Evolutionary conservation across 371 early-diverging fungal species (phyloP).

Genomic region (Nematocida sp.): DNA sequence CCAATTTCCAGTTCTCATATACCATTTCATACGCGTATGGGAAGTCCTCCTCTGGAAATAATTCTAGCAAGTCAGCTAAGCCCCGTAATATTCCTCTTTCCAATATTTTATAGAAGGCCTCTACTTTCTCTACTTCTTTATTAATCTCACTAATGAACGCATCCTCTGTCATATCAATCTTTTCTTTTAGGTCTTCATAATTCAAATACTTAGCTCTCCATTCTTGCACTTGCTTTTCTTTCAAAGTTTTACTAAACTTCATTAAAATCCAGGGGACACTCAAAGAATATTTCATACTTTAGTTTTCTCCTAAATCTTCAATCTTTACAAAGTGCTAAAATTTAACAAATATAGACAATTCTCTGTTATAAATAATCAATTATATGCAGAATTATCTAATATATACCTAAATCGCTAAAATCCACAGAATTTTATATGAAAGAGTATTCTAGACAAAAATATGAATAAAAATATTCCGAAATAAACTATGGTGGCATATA

Average conservation of each 20-base stretch:
- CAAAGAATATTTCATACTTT: conserved; percentile 33
- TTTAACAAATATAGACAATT: too few species aligned
- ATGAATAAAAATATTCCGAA: too few species aligned
- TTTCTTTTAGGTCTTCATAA: conserved; percentile 59
- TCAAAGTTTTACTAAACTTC: conserved; percentile 67
- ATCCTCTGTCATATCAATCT: conserved; percentile 17
- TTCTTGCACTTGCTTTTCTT: conserved; percentile 66
- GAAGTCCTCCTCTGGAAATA: conserved; percentile 47
- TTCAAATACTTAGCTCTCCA: conserved; percentile 68
- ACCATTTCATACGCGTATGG: conserved; percentile 30
- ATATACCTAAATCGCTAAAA: too few species aligned
- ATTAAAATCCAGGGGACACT: conserved; percentile 54
- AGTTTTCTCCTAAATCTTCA: background rate
- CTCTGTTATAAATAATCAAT: too few species aligned
- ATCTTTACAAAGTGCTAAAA: too few species aligned
- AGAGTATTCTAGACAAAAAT: too few species aligned
- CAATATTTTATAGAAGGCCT: conserved; percentile 61
- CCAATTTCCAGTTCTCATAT: conserved; percentile 9
- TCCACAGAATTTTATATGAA: too few species aligned
- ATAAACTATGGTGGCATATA: too few species aligned
- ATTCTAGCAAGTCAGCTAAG: conserved; percentile 43
- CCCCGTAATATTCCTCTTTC: conserved; percentile 65
- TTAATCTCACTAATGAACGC: conserved; percentile 49
- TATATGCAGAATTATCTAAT: too few species aligned
- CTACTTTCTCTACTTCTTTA: conserved; percentile 61